Evolutionary conservation across 257 asterid species (phyloP), one percentile per base, ranked within the genome.

Genomic region (Solanum chilense): DNA sequence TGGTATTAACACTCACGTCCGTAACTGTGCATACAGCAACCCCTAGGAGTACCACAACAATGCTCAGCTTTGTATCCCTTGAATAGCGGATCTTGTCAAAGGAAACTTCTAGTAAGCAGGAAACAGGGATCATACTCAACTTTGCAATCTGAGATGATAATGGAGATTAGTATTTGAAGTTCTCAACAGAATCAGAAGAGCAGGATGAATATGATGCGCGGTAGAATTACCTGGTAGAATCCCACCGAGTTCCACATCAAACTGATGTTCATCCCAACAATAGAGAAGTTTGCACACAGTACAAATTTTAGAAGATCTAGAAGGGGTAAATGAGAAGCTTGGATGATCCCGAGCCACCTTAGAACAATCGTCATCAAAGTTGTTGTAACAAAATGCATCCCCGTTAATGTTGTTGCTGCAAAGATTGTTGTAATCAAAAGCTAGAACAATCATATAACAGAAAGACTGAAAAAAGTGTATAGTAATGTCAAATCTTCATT

Each of bases 191-290:
- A 49, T 86, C 70, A 60, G 56, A 49, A 35, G 70, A 68, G 87
- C 33, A 3, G 85, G 85, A 5, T 78, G 62, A 86, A 74, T 52
- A 66, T 66, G 58, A 44, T 83, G 74, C 37, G 85, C 86, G 70
- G 70, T 31, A 71, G 56, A 74, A 86, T 86, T 91, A 97, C 99
- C 99, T 97, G 99, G 93, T 97, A 96, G 90, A 95, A 96, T 92
- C 99, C 99, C 89, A 97, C 99, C 15, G 99, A 97, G 88, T 97
- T 97, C 99, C 99, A 97, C 99, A 97, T 97, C 76, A 97, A 90
- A 91, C 99, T 97, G 88, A 96, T 97, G 91, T 97, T 97, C 99
- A 97, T 97, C 91, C 99, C 99, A 87, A 95, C 99, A 62, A 95
- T 96, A 87, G 99, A 97, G 92, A 97, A 97, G 88, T 97, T 95